A percentile compares a stretch with the other conserved stretches of the same genome.
phyloP scores from a whole-genome alignment of 306 rosid species.

The Chamaecrista fasciculata region DNA sequence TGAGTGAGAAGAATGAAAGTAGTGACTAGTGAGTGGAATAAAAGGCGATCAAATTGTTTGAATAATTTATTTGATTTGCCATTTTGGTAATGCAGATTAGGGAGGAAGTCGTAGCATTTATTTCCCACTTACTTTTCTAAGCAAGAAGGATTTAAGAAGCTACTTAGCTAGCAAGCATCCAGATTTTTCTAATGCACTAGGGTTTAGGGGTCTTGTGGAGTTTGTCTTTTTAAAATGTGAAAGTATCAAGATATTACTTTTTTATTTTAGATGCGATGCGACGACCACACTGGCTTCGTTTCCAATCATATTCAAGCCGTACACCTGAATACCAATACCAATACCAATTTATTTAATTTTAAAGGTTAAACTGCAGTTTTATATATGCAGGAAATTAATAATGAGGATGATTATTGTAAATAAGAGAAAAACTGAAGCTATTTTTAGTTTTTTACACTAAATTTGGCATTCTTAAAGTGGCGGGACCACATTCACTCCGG shows the following conservation, averaged over 20 bases:
- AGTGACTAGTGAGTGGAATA: neutral
- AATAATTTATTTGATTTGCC: neutral
- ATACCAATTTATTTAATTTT: too few species aligned
- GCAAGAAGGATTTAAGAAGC: too few species aligned
- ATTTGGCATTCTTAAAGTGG: neutral
- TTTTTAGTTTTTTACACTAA: too few species aligned
- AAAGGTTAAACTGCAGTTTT: too few species aligned
- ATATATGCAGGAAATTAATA: too few species aligned
- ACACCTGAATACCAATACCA: neutral
- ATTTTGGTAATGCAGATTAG: neutral
- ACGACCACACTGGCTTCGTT: neutral
- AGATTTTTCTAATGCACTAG: neutral
- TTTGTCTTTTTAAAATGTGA: neutral
- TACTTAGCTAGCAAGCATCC: neutral
- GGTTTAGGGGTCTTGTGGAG: neutral
- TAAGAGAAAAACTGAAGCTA: too few species aligned
- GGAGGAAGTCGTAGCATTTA: neutral
- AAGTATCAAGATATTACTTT: too few species aligned
- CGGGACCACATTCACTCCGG: neutral
- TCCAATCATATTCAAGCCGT: neutral
- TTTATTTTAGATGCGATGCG: too few species aligned
- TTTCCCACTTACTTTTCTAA: neutral
- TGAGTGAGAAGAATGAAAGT: neutral
- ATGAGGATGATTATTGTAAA: too few species aligned
- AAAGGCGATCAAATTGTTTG: neutral